Percentiles rank a stretch among this genome's conserved stretches.
Conservation (phyloP, 176 grass and related monocot species). For the Cocos nucifera region DNA sequence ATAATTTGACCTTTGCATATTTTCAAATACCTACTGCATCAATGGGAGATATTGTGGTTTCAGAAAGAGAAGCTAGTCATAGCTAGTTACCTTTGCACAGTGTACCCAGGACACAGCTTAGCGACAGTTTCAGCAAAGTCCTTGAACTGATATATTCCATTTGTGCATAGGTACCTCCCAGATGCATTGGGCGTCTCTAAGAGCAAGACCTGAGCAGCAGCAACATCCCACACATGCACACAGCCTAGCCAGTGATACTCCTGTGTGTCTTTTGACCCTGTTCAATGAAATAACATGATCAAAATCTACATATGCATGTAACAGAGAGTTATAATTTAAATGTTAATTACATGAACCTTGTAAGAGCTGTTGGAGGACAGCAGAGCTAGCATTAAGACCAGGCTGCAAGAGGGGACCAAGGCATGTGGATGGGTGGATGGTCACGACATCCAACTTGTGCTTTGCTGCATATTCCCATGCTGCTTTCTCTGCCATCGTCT, state of each 20-base stretch:
- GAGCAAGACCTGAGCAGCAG: constrained; percentile 17
- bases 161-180: constrained; percentile 14
- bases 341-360: constrained; percentile 3
- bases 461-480: constrained; percentile 18
- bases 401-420: constrained; percentile 18
- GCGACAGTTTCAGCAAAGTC: no score
- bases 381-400: constrained; percentile 16
- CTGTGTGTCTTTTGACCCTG: constrained; percentile 13
- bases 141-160: constrained; percentile 18
- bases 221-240: constrained; percentile 21
- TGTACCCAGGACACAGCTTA: no score
- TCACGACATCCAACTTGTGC: constrained; percentile 15
- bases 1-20: no score
- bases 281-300: background rate
- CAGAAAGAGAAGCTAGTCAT: no score
- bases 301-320: no score
- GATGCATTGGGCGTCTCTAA: constrained; percentile 13
- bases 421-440: constrained; percentile 16
- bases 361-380: constrained; percentile 14
- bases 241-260: constrained; percentile 16
- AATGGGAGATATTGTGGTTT: no score
- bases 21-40: no score
- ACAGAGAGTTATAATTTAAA: no score
- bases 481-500: constrained; percentile 13
- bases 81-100: no score